Evolutionary conservation across 768 basidiomycete species (phyloP), one percentile per base, ranked within the genome.

Genomic region (Chiua virens): DNA sequence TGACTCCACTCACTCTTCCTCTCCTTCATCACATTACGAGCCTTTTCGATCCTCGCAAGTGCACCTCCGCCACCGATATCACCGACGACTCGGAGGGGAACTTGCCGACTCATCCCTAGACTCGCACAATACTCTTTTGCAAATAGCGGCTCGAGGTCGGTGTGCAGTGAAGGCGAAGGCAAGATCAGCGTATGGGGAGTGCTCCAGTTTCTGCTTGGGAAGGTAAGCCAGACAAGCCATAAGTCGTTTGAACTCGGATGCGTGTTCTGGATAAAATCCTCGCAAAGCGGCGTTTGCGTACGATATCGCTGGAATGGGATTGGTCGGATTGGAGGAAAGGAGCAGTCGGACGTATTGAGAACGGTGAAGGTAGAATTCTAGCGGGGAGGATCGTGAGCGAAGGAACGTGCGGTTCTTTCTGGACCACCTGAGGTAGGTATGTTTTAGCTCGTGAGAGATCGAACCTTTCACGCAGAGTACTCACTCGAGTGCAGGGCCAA

Each of bases 31-130:
- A 98, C 90, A 55, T 86, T 88, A 54, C 91, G 79, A 7, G 92
- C 95, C 68, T 98, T 98, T 73, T 96, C 92, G 39, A 98, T 95
- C 62, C 88, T 83, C 7, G 89, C 86, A 50, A 98, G 70, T 1
- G 95, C 94, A 3, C 95, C 93, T 5, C 91, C 89, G 0, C 89
- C 92, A 2, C 96, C 97, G 45, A 98, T 87, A 59, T 96, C 94
- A 4, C 91, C 92, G 4, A 95, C 87, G 4, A 97, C 92, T 36
- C 85, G 79, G 39, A 99, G 75, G 1, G 94, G 91, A 13, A 90
- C 83, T 59, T 96, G 91, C 50, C 87, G 79, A 58, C 95, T 90
- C 87, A 96, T 88, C 4, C 89, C 90, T 17, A 95, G 71, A 58
- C 80, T 85, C 13, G 87, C 84, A 60, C 95, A 94, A 60, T 89